Evolutionary conservation across 1,139 yeast genomes (phyloP).

Genomic region (Geotrichum candidum): DNA sequence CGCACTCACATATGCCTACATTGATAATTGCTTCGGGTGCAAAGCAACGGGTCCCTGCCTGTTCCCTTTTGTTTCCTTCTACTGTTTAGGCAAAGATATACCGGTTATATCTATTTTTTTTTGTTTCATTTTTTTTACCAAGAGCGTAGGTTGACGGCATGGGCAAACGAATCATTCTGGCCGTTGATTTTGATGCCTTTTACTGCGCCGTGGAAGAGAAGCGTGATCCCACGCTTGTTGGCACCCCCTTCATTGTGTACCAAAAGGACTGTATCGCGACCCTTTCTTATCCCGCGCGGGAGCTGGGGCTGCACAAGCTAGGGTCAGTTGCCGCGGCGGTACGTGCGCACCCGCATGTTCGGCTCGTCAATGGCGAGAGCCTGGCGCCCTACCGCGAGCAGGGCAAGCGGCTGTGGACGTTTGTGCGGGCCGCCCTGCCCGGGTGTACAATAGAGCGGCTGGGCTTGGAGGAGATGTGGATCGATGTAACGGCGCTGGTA

Average conservation of each 20-base stretch:
- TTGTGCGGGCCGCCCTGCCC: constrained; percentile 26
- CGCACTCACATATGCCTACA: neutral
- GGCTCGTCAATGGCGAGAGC: constrained; percentile 36
- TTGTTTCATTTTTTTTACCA: neutral
- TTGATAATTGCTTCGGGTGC: neutral
- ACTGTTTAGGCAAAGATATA: too few species aligned
- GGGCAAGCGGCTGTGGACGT: constrained; percentile 31
- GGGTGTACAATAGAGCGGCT: constrained; percentile 32
- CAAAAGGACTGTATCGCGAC: constrained; percentile 36
- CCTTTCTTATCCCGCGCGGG: constrained; percentile 35
- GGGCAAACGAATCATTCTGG: constrained; percentile 21
- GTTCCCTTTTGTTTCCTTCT: too few species aligned
- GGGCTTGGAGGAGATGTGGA: constrained; percentile 37
- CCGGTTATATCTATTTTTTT: too few species aligned
- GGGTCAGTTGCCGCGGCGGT: constrained; percentile 25
- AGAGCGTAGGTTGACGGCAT: neutral
- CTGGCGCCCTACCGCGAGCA: constrained; percentile 33
- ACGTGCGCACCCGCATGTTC: constrained; percentile 27
- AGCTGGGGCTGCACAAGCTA: constrained; percentile 33
- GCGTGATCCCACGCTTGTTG: constrained; percentile 28
- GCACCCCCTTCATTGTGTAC: constrained; percentile 33
- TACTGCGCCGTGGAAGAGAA: constrained; percentile 37
- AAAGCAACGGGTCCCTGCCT: too few species aligned
- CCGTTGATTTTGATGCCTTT: constrained; percentile 36
- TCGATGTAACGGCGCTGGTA: constrained; percentile 30